phyloP scores from a whole-genome alignment of 1,284 basidiomycete genomes.

The Mycena sp. region DNA sequence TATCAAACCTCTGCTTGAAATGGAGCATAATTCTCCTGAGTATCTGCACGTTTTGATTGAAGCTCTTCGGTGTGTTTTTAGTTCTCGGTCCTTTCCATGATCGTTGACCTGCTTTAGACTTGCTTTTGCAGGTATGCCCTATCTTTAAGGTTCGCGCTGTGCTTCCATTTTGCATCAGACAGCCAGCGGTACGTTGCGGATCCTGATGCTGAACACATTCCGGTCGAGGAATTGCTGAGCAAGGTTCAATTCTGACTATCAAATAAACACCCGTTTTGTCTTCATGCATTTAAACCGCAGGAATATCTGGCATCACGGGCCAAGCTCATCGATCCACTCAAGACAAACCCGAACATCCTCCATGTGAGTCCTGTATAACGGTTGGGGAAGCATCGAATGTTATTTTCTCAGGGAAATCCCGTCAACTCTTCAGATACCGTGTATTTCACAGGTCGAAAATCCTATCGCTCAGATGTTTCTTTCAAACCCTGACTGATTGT shows the following conservation, averaged over 20 bases:
- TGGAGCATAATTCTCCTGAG: slow-evolving; percentile 88
- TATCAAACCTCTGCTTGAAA: slow-evolving; percentile 73
- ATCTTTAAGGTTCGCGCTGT: background rate
- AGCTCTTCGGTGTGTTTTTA: slow-evolving; percentile 67
- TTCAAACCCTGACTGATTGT: slow-evolving; percentile 1
- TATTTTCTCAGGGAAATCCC: slow-evolving; percentile 72
- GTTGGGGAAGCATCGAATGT: background rate
- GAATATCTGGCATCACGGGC: slow-evolving; percentile 87
- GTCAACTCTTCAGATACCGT: slow-evolving; percentile 90
- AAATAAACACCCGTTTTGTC: no score
- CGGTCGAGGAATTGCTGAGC: slow-evolving; percentile 82
- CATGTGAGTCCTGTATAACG: slow-evolving; percentile 57
- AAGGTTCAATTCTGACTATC: slow-evolving; percentile 57
- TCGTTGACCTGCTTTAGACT: slow-evolving; percentile 54
- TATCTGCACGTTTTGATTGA: slow-evolving; percentile 93
- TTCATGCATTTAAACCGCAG: no score
- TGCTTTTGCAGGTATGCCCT: slow-evolving; percentile 72
- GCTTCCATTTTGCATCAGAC: slow-evolving; percentile 55
- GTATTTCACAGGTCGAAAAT: slow-evolving; percentile 80
- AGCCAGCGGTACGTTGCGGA: slow-evolving; percentile 91
- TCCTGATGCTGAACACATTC: slow-evolving; percentile 78
- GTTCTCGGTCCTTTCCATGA: background rate
- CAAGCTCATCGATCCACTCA: slow-evolving; percentile 76
- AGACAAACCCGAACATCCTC: slow-evolving; percentile 71
- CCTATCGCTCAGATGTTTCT: background rate